Percentiles rank a stretch among this genome's conserved stretches.
These are phyloP conservation scores for Penicillium canariense DNA, from an alignment of 495 filamentous ascomycete species.

Conservation along the genomic window DNA sequence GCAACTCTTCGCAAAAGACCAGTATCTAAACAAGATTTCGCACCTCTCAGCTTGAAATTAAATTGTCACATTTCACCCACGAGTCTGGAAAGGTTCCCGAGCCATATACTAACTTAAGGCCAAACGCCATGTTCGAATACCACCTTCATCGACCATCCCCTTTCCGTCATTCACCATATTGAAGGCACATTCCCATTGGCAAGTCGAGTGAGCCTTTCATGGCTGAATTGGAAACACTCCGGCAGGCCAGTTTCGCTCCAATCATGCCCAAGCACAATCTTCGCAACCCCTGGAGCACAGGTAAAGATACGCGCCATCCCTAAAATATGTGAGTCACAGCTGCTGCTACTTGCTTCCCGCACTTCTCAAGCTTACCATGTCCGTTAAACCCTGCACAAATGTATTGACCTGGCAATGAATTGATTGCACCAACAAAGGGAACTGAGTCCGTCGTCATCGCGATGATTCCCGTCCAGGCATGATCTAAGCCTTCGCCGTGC, in stretches of 20 bases:
- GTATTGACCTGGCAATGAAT: constrained; percentile 27
- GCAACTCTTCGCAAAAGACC: too few relatives aligned
- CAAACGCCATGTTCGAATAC: too few relatives aligned
- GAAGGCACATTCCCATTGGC: constrained; percentile 20
- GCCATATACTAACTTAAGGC: too few relatives aligned
- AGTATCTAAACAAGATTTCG: too few relatives aligned
- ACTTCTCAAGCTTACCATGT: constrained; percentile 21
- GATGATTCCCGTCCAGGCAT: constrained; percentile 35
- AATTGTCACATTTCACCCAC: too few relatives aligned
- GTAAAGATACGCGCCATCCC: constrained; percentile 38
- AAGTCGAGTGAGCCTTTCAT: constrained; percentile 17
- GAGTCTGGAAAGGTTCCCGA: too few relatives aligned
- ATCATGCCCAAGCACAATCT: constrained; percentile 20
- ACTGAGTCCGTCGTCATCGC: constrained; percentile 35
- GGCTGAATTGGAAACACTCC: constrained; percentile 29
- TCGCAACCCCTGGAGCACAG: constrained; percentile 28
- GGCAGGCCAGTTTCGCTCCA: constrained; percentile 30
- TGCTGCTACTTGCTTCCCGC: not conserved
- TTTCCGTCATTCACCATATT: constrained; percentile 17
- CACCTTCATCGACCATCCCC: too few relatives aligned
- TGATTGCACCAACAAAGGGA: constrained; percentile 31
- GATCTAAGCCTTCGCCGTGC: constrained; percentile 31
- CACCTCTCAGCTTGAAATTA: too few relatives aligned
- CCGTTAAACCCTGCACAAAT: constrained; percentile 38
- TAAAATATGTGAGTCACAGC: not conserved